These are phyloP conservation scores for Fraxinus platypoda DNA, from an alignment of 305 asterid species.

Conservation along the genomic window DNA sequence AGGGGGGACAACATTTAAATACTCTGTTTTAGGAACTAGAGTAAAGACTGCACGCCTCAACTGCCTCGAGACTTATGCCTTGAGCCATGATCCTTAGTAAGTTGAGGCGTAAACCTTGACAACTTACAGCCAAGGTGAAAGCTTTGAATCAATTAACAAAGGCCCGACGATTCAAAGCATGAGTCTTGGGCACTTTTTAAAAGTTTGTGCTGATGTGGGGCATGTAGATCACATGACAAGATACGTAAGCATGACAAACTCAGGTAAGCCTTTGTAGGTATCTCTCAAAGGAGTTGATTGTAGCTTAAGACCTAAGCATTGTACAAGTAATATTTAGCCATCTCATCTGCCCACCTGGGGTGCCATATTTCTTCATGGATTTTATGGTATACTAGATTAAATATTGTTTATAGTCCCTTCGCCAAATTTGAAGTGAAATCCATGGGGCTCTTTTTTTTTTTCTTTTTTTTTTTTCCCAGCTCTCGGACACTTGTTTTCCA, in stretches of 20 bases:
- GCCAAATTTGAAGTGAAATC: neutral
- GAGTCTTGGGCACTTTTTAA: neutral
- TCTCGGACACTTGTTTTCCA: neutral
- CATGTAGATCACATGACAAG: too few relatives aligned
- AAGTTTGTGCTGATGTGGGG: neutral
- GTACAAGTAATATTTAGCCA: neutral
- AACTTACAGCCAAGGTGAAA: neutral
- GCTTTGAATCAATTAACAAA: neutral
- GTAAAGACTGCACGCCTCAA: neutral
- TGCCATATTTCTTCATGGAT: neutral
- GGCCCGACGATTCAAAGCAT: neutral
- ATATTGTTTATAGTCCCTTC: neutral
- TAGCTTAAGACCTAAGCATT: neutral
- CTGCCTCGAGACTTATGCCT: neutral
- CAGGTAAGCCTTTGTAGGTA: neutral
- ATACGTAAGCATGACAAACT: neutral
- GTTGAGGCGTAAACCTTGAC: neutral
- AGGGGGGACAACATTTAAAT: neutral
- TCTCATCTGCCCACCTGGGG: neutral
- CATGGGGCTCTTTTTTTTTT: neutral
- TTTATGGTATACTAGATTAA: constrained; percentile 1
- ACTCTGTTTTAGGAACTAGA: neutral
- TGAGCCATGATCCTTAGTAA: neutral
- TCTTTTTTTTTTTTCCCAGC: neutral
- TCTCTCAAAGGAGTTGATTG: neutral